phyloP scores from a whole-genome alignment of 2,329 filamentous ascomycete species.

The Elsinoe australis region DNA sequence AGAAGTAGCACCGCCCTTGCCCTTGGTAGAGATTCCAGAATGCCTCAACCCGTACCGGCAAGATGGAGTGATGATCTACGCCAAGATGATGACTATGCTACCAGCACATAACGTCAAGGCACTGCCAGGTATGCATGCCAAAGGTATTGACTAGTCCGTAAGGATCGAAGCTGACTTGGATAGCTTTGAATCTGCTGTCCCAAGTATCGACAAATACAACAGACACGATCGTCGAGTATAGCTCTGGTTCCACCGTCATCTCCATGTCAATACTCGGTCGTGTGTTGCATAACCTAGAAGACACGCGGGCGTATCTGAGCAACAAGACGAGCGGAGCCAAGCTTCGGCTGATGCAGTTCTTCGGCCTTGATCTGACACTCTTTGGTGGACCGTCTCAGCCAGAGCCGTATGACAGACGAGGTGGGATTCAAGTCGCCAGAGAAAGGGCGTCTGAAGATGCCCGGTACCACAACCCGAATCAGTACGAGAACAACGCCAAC shows the following conservation, averaged over 20 bases:
- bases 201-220: slow-evolving; percentile 27
- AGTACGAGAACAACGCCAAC: slow-evolving; percentile 85
- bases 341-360: slow-evolving; percentile 52
- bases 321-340: slow-evolving; percentile 52
- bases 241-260: slow-evolving; percentile 55
- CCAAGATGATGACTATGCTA: slow-evolving; percentile 59
- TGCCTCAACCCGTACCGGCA: slow-evolving; percentile 50
- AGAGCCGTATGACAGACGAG: slow-evolving; percentile 47
- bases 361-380: slow-evolving; percentile 50
- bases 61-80: slow-evolving; percentile 56
- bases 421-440: slow-evolving; percentile 46
- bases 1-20: slow-evolving; percentile 49
- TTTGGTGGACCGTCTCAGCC: slow-evolving; percentile 54
- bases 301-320: slow-evolving; percentile 49
- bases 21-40: slow-evolving; percentile 54
- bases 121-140: slow-evolving; percentile 43
- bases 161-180: background rate
- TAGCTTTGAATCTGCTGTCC: slow-evolving; percentile 12
- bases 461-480: slow-evolving; percentile 52
- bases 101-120: slow-evolving; percentile 59
- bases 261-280: slow-evolving; percentile 51
- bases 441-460: slow-evolving; percentile 38
- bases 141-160: background rate
- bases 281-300: slow-evolving; percentile 44
- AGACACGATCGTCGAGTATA: slow-evolving; percentile 51